Evolutionary conservation across 2,329 filamentous ascomycete genomes (phyloP), one percentile per base, ranked within the genome.

Genomic region (Beauveria australis): DNA sequence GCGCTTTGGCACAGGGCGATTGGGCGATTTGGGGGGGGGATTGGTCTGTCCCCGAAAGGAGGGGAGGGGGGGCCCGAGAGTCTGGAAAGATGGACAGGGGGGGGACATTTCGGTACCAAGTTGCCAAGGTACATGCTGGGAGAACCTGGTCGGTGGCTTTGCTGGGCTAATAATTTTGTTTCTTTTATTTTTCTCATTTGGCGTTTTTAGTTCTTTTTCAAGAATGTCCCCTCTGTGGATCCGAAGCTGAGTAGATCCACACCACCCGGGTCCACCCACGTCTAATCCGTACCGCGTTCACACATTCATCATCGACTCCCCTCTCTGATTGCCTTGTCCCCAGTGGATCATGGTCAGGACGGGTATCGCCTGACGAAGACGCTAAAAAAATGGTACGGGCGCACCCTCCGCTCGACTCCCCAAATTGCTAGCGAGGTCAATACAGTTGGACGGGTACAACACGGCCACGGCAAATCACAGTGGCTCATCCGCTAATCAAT

Each of bases 21-120:
- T 52, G 37, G 47, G 56, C 33, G 56, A 56, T 24, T 47, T 28
- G 44, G 43, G 22, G 19, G 22, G 19, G 47, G 37, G 26, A 12
- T 30, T 37, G 33, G 33, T 37, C 33, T 37, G 33, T 37, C 33
- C 33, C 33, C 33, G 33, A 16, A 40, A 56, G 30, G 28, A n/a
- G 41, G 49, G 18, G 46, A 24, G 52, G 51, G 59, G 47, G 51
- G 59, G 59, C 59, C 59, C 59, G 59, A 61, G 59, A 61, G 52
- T 51, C 59, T 61, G 59, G 59, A 56, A 61, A 61, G 33, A 52
- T 49, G 44, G 33, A 26, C 52, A 49, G 59, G 58, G 43, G 37
- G 28, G 28, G 24, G n/a, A 9, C 49, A 14, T 40, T 52, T 37
- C 49, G 48, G 26, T 37, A 16, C 14, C 28, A 51, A n/a, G 48